Base-by-base conservation (phyloP, 306 rosid species). In the Acacia melanoxylon region DNA sequence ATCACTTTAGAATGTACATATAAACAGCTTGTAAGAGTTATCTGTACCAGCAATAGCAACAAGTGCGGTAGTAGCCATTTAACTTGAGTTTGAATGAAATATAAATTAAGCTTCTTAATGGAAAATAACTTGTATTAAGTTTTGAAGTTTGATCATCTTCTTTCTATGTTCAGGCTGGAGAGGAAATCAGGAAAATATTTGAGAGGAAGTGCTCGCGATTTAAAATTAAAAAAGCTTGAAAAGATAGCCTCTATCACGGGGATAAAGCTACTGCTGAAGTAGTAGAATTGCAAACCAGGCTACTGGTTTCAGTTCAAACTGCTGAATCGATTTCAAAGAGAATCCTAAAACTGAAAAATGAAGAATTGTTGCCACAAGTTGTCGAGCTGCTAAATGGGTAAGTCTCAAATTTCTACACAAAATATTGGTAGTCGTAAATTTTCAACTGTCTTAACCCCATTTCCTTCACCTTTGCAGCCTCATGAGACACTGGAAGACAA, bases 321-420 rank as follows among this genome's bases (percentile, higher is more conserved):
- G 58, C 58, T 45, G 75, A 71, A 45, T 71, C 58, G 49, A 71
- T 71, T 71, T 71, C 75, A 20, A 71, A 25, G 56, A 71, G 37
- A 71, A 71, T 71, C 19, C 58, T 44, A 25, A 71, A 71, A 71
- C 75, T 71, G 75, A 71, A 44, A 45, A 19, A 42, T 24, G 58
- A 71, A 71, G 75, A 71, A 71, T 71, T 71, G 75, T 71, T 71
- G 40, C 75, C 75, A 45, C 75, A 71, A 71, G 37, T 71, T 44
- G 58, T 24, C 9, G 75, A 44, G 40, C 58, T 71, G 37, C 58
- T 71, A 45, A 71, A 71, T 71, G 75, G 75, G 75, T 45, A 24
- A 44, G 75, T 42, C 75, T 45, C 7, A 45, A 22, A 42, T 44
- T 71, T 20, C 8, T 71, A 71, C 29, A 17, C 40, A 45, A 71